These are phyloP conservation scores for Sphaerulina vaccinii DNA, from an alignment of 2,329 filamentous ascomycete species.

Conservation along the genomic window DNA sequence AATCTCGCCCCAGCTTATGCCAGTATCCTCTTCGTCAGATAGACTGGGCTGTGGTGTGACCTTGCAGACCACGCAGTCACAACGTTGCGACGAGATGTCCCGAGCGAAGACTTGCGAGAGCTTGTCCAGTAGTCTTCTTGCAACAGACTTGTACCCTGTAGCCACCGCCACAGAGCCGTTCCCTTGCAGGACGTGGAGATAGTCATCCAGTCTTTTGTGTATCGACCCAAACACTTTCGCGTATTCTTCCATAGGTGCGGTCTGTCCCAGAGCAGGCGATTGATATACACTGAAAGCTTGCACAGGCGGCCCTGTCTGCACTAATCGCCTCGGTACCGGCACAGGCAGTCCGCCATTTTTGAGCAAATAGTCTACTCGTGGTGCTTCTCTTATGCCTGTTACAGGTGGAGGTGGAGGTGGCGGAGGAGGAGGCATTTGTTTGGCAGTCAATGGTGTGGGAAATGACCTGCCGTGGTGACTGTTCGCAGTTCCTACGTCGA, in stretches of 20 bases:
- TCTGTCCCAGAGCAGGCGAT: slow-evolving; percentile 50
- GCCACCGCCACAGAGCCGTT: slow-evolving; percentile 91
- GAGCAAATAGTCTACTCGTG: slow-evolving; percentile 86
- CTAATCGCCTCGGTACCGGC: slow-evolving; percentile 69
- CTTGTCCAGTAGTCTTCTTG: slow-evolving; percentile 81
- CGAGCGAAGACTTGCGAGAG: slow-evolving; percentile 92
- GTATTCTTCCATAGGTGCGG: slow-evolving; percentile 37
- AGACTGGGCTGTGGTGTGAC: slow-evolving; percentile 39
- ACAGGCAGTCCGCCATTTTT: slow-evolving; percentile 80
- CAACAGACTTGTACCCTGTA: slow-evolving; percentile 93
- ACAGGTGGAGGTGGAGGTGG: slow-evolving; percentile 76
- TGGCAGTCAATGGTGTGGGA: slow-evolving; percentile 31
- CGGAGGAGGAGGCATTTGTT: slow-evolving; percentile 49
- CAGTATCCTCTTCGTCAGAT: slow-evolving; percentile 59
- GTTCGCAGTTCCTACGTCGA: slow-evolving; percentile 48
- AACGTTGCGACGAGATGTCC: slow-evolving; percentile 84
- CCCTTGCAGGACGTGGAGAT: slow-evolving; percentile 74
- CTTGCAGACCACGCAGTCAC: slow-evolving; percentile 80
- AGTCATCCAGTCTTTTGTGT: slow-evolving; percentile 80
- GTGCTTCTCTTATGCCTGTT: slow-evolving; percentile 63
- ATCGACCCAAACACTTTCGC: slow-evolving; percentile 73
- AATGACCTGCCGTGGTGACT: slow-evolving; percentile 42
- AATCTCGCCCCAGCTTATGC: slow-evolving; percentile 92
- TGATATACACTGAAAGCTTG: slow-evolving; percentile 59
- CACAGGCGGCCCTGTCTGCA: slow-evolving; percentile 60